Percentiles rank a stretch among this genome's conserved stretches.
Conservation (phyloP, 2,329 filamentous ascomycete genomes). For the Penicillium sp. region DNA sequence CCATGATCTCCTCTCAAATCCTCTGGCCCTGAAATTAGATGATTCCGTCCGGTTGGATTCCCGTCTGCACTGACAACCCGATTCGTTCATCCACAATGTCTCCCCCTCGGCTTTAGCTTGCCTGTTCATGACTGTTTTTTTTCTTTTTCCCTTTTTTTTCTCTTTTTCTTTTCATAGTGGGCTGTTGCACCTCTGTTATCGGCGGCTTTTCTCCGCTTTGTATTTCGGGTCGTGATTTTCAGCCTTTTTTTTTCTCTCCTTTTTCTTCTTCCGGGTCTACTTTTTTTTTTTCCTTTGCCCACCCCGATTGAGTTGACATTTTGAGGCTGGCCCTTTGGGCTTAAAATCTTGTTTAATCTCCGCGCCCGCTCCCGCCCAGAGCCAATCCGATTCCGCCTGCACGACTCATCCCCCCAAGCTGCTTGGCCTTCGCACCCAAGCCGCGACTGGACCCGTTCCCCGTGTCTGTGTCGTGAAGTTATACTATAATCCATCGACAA, state of each 20-base stretch:
- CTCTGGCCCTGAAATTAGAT: not conserved
- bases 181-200: too few relatives aligned
- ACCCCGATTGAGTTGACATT: too few relatives aligned
- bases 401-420: not conserved
- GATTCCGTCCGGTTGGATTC: too few relatives aligned
- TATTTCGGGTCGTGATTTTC: too few relatives aligned
- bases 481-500: not conserved
- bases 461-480: not conserved
- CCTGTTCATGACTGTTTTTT: not conserved
- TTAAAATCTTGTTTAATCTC: conserved; percentile 3
- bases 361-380: not conserved
- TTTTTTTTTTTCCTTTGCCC: too few relatives aligned
- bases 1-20: conserved; percentile 1
- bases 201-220: too few relatives aligned
- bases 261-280: too few relatives aligned
- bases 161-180: not conserved
- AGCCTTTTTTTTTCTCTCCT: too few relatives aligned
- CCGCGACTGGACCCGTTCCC: not conserved
- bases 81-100: not conserved
- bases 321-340: too few relatives aligned
- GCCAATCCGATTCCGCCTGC: not conserved
- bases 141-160: not conserved
- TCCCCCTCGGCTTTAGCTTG: conserved; percentile 1
- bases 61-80: too few relatives aligned
- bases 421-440: not conserved